Conservation (phyloP, 768 basidiomycete genomes). For the Russula olivacea region DNA sequence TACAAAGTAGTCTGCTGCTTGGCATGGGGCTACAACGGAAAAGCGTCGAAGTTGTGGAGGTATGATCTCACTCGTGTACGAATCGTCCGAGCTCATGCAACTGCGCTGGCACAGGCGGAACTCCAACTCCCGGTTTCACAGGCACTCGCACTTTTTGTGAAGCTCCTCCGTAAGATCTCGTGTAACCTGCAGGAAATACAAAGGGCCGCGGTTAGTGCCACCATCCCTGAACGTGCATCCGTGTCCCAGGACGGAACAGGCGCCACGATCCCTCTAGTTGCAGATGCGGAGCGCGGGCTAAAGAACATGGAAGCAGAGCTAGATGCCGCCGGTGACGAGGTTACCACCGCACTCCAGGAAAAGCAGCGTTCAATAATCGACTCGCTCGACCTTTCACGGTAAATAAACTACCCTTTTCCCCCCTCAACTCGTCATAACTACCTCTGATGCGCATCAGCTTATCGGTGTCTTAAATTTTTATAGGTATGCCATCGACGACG, state of each 20-base stretch:
- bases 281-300: conserved; percentile 30
- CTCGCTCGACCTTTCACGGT: conserved; percentile 84
- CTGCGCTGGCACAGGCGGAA: conserved; percentile 47
- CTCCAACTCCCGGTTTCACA: conserved; percentile 82
- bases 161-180: conserved; percentile 80
- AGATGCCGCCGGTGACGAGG: conserved; percentile 64
- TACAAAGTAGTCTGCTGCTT: conserved; percentile 87
- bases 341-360: conserved; percentile 47
- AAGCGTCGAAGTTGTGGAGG: conserved; percentile 84
- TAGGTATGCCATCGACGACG: conserved; percentile 73
- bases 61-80: conserved; percentile 30
- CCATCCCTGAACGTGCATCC: conserved; percentile 40
- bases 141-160: conserved; percentile 83
- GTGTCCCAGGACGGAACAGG: conserved; percentile 9
- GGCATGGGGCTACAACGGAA: conserved; percentile 89
- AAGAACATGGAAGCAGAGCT: conserved; percentile 33
- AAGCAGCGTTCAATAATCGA: conserved; percentile 86
- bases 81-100: background rate
- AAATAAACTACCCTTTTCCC: conserved; percentile 34
- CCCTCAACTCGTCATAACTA: conserved; percentile 1
- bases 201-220: conserved; percentile 66
- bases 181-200: conserved; percentile 71
- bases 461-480: conserved; percentile 6
- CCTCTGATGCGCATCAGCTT: conserved; percentile 13
- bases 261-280: background rate